phyloP scores from a whole-genome alignment of 371 early-diverging fungal species.

The Funneliformis caledonium region DNA sequence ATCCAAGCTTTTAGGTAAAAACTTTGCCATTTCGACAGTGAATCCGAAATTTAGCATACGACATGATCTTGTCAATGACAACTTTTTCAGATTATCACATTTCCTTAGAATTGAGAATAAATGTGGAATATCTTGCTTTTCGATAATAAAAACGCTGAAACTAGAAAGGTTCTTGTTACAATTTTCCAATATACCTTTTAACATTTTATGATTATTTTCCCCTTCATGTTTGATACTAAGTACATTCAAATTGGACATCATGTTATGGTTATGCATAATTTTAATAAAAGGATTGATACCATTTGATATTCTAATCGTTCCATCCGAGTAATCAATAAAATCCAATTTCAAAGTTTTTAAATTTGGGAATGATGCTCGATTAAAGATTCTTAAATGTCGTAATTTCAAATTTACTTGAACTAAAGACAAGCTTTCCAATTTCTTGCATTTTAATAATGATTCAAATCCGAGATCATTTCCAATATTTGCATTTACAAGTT shows the following conservation, averaged over 20 bases:
- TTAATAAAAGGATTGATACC: background rate
- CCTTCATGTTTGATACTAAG: background rate
- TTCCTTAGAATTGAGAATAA: background rate
- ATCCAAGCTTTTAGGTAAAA: background rate
- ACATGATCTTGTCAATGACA: background rate
- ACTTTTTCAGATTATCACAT: background rate
- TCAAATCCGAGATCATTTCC: background rate
- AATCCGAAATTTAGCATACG: background rate
- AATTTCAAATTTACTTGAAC: background rate
- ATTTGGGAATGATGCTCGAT: background rate
- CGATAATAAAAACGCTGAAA: background rate
- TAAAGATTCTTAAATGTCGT: background rate
- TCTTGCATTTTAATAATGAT: background rate
- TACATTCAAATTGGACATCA: background rate
- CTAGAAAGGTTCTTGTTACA: background rate
- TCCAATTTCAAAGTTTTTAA: background rate
- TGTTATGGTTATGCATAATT: background rate
- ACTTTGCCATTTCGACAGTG: background rate
- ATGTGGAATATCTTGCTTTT: background rate
- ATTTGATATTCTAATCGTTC: background rate
- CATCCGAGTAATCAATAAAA: background rate
- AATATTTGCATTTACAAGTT: background rate
- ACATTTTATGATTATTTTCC: background rate
- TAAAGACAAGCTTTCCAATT: background rate
- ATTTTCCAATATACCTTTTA: background rate